Evolutionary conservation across 2,329 filamentous ascomycete genomes (phyloP).

Genomic region (Uncinocarpus reesii): DNA sequence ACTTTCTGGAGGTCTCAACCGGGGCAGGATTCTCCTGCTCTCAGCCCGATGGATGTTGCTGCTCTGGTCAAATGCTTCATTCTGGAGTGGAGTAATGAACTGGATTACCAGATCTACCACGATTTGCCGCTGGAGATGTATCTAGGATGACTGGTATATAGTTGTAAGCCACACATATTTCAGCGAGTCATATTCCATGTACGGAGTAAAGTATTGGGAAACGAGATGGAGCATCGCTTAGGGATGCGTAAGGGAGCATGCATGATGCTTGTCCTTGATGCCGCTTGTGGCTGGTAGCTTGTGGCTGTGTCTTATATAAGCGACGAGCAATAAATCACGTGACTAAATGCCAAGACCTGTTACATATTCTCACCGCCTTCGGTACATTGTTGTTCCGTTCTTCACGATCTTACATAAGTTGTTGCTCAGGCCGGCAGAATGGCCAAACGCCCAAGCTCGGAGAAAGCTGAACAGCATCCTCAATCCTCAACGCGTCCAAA

Average conservation of each 20-base stretch:
- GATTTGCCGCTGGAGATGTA: too few species aligned
- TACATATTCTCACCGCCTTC: not conserved
- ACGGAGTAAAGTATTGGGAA: too few species aligned
- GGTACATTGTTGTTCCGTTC: slow-evolving; percentile 9
- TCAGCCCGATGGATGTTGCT: not conserved
- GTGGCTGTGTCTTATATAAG: too few species aligned
- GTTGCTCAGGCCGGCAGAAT: slow-evolving; percentile 4
- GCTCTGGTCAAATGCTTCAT: not conserved
- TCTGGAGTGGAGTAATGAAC: not conserved
- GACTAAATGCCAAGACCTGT: too few species aligned
- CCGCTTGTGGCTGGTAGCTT: too few species aligned
- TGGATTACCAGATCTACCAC: not conserved
- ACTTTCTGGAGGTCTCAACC: not conserved
- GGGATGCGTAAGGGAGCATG: too few species aligned
- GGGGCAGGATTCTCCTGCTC: not conserved
- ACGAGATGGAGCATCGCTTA: too few species aligned
- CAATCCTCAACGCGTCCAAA: not conserved
- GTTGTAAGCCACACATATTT: too few species aligned
- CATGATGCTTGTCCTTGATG: too few species aligned
- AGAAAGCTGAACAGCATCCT: not conserved
- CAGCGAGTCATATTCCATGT: too few species aligned
- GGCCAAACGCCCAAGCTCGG: not conserved
- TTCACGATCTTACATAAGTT: not conserved
- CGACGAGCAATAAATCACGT: too few species aligned
- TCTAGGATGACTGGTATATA: too few species aligned